Base-by-base conservation (phyloP, 352 stramenopile species). In the Pythium coloratum region DNA sequence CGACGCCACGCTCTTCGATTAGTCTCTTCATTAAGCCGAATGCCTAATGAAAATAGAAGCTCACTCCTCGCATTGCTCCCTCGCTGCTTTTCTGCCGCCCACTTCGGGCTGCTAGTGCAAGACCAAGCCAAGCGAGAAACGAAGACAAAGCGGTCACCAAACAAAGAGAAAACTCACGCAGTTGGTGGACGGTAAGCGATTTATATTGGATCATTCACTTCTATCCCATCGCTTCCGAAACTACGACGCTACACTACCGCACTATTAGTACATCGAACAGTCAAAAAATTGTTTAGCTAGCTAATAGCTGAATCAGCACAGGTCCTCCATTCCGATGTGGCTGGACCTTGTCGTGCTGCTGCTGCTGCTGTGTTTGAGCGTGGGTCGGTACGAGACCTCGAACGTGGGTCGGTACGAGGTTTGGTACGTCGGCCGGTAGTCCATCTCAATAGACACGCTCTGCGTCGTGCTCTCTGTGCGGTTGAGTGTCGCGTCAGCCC, bases 401-500 rank as follows among this genome's bases (percentile, higher is more conserved):
- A 46, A 46, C 38, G 38, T 46, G 2, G 38, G 12, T 5, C 38
- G 38, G 38, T 13, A 46, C 3, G 8, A 6, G 33, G 33, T 46
- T 46, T 18, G 38, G 14, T 46, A 18, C 13, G 38, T 46, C 8
- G 38, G 38, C 12, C 38, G 8, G 38, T 18, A 46, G 13, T 10
- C 38, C 9, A 18, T 10, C 14, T 46, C 38, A 3, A n/a, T 46
- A 3, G 13, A 6, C 4, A 20, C 3, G 46, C 24, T 24, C 1
- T 20, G 24, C 6, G 20, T 14, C 5, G 34, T n/a, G 36, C 38
- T 8, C 9, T 38, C 40, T 8, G 32, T 38, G 5, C 60, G 57
- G 28, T 71, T 71, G 12, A 66, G 53, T 16, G 57, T 71, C 18
- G 65, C 65, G 34, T 66, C 57, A 30, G 65, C 58, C 65, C 65